Evolutionary conservation across 345 rosid genomes (phyloP), one percentile per base, ranked within the genome.

Genomic region (Populus pruinosa): DNA sequence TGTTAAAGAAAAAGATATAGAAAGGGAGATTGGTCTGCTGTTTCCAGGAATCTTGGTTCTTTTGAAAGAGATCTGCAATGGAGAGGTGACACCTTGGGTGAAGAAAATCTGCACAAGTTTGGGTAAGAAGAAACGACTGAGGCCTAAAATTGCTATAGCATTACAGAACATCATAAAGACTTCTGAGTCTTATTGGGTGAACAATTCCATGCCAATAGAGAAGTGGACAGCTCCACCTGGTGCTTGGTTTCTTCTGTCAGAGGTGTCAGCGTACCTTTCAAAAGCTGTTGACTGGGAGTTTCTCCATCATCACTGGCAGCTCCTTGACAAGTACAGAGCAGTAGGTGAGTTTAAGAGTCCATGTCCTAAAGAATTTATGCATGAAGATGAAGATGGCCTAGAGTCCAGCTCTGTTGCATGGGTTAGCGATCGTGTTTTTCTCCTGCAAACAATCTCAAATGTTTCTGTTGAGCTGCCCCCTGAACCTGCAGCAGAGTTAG

Each of bases 201-300:
- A 86, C 67, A 87, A 84, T 49, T 91, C 90, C 47, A 75, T 82
- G 93, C 90, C 97, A 3, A 89, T 92, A 18, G 87, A 89, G 67
- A 91, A 88, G 84, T 93, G 99, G 99, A 90, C 93, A 50, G 98
- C 98, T 39, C 97, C 98, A 77, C 81, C 90, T 56, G 99, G 99
- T 83, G 92, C 96, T 77, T 93, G 99, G 99, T 81, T 96, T 82
- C 98, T 96, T 86, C 88, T 96, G n/a, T 90, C 98, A 29, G 98
- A 92, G 88, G 90, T 93, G 77, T 93, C 98, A 21, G 79, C 80
- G 62, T 87, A 81, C 81, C 92, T 93, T 76, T 79, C 93, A 70
- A 88, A 87, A 80, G 84, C 97, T 61, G 87, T 89, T 79, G 94
- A 90, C 36, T 96, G 99, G 99, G 94, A 92, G 77, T 93, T 96